These are phyloP conservation scores for Dactylonectria macrodidyma DNA, from an alignment of 2,329 filamentous ascomycete species.

Conservation along the genomic window DNA sequence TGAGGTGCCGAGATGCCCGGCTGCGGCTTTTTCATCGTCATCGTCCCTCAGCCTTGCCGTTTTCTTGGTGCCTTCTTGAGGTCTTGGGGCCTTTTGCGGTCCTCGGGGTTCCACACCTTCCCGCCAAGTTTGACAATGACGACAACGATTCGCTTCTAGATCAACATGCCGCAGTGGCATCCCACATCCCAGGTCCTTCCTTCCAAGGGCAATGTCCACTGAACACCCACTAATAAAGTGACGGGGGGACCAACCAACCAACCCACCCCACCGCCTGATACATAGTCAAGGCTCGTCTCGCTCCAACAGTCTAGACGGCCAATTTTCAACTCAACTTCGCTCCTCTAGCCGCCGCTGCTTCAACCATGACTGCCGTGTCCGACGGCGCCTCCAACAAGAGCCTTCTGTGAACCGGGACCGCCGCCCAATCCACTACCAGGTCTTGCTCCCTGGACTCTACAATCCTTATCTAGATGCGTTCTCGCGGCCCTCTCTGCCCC, in stretches of 20 bases:
- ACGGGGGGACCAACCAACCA: background rate
- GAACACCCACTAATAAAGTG: background rate
- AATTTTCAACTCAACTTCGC: background rate
- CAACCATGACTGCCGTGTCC: conserved; percentile 4
- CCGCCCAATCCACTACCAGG: conserved; percentile 6
- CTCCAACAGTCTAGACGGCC: background rate
- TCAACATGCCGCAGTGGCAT: background rate
- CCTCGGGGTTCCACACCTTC: background rate
- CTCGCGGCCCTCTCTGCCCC: conserved; percentile 1
- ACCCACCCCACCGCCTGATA: background rate
- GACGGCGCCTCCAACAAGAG: background rate
- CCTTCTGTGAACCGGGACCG: background rate
- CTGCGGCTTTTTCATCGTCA: background rate
- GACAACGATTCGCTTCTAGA: conserved; percentile 20
- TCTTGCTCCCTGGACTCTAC: conserved; percentile 5
- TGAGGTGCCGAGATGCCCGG: background rate
- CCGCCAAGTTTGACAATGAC: conserved; percentile 18
- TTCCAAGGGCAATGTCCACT: background rate
- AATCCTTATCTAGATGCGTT: conserved; percentile 8
- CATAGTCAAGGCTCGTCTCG: too few relatives aligned
- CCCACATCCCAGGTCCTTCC: conserved; percentile 1
- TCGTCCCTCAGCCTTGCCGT: background rate
- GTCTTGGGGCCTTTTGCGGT: background rate
- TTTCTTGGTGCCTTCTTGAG: background rate
- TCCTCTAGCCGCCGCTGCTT: background rate